These are phyloP conservation scores for Pholiota conissans DNA, from an alignment of 768 basidiomycete species.

Conservation along the genomic window DNA sequence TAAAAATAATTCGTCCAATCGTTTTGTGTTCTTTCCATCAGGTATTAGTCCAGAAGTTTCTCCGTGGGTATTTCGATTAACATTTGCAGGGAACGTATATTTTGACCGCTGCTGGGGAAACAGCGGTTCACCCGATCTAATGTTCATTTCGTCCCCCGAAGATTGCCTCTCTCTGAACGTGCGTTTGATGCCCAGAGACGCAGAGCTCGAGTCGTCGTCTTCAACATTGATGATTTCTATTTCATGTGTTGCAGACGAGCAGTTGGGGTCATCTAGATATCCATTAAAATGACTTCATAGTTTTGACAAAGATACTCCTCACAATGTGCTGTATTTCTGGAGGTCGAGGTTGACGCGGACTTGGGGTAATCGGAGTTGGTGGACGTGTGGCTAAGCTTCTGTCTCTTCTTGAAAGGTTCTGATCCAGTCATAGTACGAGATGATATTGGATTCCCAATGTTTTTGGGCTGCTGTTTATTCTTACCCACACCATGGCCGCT, in stretches of 20 bases:
- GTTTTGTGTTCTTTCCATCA: slow-evolving; percentile 9
- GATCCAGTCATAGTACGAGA: not conserved
- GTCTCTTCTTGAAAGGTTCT: not conserved
- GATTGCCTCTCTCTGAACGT: not conserved
- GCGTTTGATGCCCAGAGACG: not conserved
- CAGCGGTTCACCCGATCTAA: not conserved
- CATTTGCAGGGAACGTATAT: slow-evolving; percentile 1
- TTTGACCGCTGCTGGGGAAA: not conserved
- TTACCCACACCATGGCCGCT: not conserved
- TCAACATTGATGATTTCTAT: not conserved
- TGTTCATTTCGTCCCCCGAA: slow-evolving; percentile 8
- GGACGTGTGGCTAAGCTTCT: not conserved
- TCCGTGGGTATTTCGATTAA: not conserved
- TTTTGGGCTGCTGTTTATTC: not conserved
- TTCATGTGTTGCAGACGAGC: not conserved
- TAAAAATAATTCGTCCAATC: not conserved
- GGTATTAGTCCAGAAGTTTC: not conserved
- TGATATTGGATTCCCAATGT: slow-evolving; percentile 11
- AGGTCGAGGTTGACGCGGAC: not conserved
- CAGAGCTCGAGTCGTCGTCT: slow-evolving; percentile 1
- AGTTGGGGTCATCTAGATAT: not conserved
- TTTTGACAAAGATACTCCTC: not conserved
- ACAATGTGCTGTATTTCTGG: not conserved
- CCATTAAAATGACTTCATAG: not conserved
- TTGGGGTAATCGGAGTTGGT: not conserved